These are phyloP conservation scores for Mycosarcoma maydis DNA, from an alignment of 1,284 basidiomycete species.

Conservation along the genomic window DNA sequence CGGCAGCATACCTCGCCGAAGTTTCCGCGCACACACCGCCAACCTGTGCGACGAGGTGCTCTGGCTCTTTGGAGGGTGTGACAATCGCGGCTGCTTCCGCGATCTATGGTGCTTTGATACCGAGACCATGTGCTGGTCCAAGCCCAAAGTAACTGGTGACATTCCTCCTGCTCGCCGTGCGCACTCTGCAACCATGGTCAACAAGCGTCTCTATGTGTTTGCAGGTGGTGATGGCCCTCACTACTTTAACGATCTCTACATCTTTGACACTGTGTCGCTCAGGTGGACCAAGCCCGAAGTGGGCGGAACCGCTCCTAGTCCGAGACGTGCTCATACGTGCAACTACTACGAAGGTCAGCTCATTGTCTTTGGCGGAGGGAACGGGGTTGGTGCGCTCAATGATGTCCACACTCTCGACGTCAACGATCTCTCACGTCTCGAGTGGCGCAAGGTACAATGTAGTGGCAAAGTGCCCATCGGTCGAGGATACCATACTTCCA, in stretches of 20 bases:
- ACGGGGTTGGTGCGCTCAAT: slow-evolving; percentile 85
- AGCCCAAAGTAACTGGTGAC: slow-evolving; percentile 48
- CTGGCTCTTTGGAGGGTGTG: slow-evolving; percentile 90
- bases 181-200: slow-evolving; percentile 86
- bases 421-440: slow-evolving; percentile 71
- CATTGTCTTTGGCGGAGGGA: slow-evolving; percentile 90
- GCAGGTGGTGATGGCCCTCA: slow-evolving; percentile 83
- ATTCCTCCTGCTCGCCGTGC: slow-evolving; percentile 76
- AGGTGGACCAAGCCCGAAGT: slow-evolving; percentile 51
- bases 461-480: slow-evolving; percentile 69
- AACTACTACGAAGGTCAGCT: slow-evolving; percentile 79
- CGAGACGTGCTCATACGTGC: slow-evolving; percentile 85
- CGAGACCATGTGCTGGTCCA: slow-evolving; percentile 88
- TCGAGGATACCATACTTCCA: slow-evolving; percentile 89
- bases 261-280: slow-evolving; percentile 76
- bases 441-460: slow-evolving; percentile 71
- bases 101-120: slow-evolving; percentile 88
- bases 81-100: slow-evolving; percentile 78
- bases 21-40: slow-evolving; percentile 83
- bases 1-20: slow-evolving; percentile 77
- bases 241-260: slow-evolving; percentile 75
- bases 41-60: slow-evolving; percentile 82
- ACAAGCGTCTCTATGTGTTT: slow-evolving; percentile 79
- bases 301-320: slow-evolving; percentile 70
- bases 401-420: slow-evolving; percentile 89